These are phyloP conservation scores for Daldinia bambusicola DNA, from an alignment of 495 filamentous ascomycete genomes.

Conservation along the genomic window DNA sequence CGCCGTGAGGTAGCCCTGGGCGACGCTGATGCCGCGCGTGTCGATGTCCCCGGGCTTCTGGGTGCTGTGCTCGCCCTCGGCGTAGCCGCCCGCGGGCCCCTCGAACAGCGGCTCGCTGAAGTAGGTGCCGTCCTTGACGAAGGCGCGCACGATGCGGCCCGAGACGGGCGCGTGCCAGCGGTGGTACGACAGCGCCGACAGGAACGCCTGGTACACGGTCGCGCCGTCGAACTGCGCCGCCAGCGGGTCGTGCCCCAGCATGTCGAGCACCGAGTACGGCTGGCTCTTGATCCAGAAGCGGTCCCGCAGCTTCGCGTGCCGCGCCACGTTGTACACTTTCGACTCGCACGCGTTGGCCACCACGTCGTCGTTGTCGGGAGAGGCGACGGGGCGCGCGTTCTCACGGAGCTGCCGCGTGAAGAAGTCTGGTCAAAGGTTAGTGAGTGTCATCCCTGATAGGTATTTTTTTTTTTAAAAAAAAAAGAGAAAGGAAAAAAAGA, in stretches of 20 bases:
- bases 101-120: constrained; percentile 71
- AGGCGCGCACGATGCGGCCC: constrained; percentile 66
- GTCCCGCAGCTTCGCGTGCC: constrained; percentile 58
- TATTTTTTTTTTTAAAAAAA: too few species aligned
- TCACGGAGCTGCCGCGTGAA: constrained; percentile 71
- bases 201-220: constrained; percentile 74
- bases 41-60: constrained; percentile 44
- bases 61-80: constrained; percentile 45
- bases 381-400: constrained; percentile 66
- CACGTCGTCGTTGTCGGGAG: constrained; percentile 62
- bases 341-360: constrained; percentile 76
- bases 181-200: constrained; percentile 73
- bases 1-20: constrained; percentile 69
- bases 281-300: constrained; percentile 77
- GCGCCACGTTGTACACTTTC: constrained; percentile 59
- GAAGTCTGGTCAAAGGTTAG: constrained; percentile 59
- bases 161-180: constrained; percentile 74
- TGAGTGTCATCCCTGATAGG: too few species aligned
- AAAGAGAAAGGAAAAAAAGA: neutral
- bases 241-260: constrained; percentile 66
- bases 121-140: constrained; percentile 71
- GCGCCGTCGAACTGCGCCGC: constrained; percentile 66
- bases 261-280: constrained; percentile 71
- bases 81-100: constrained; percentile 42
- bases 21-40: constrained; percentile 49